Base-by-base conservation (phyloP, 345 rosid genomes). In the Lumnitzera racemosa region DNA sequence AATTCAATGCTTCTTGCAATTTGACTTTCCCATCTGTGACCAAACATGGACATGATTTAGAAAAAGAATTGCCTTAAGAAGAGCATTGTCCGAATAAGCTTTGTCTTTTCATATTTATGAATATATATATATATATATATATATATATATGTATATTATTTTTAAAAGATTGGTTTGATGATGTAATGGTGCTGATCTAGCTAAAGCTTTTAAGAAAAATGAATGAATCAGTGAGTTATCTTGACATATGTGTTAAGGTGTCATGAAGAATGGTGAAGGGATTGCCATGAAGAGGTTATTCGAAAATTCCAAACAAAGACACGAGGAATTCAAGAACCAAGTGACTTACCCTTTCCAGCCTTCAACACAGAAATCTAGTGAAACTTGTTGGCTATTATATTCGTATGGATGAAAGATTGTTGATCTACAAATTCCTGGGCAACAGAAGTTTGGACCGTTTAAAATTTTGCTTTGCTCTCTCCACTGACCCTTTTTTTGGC, bases 231-330 rank as follows among this genome's bases (percentile, higher is more conserved):
- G 11, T 36, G 7, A 36, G 43, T 36, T 1, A 36, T 36, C 43
- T 36, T 36, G 43, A 36, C 7, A 36, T 36, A 9, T 36, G 43
- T 11, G 10, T 11, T 25, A 62, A 58, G 65, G 65, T 53, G 51
- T 62, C 53, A 49, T 62, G 51, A 62, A 6, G 57, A 53, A 53
- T 62, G 65, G 65, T 12, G 58, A 46, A 47, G 65, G 53, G 17
- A 62, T 62, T 12, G 65, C 65, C 1, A 51, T 62, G 65, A 62
- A 62, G 51, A 62, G 58, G 65, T 50, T 62, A 17, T 62, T 58
- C 0, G 58, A 46, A 25, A 24, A 52, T 54, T 62, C 65, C 17
- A 62, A 51, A 13, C 58, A 62, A 41, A 51, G 65, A 52, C 23
- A 15, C 29, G 48, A 14, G 0, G 65, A 62, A 41, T 62, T 62